Evolutionary conservation across 805 yeast genomes (phyloP).

Genomic region (Pichia phayaonensis): DNA sequence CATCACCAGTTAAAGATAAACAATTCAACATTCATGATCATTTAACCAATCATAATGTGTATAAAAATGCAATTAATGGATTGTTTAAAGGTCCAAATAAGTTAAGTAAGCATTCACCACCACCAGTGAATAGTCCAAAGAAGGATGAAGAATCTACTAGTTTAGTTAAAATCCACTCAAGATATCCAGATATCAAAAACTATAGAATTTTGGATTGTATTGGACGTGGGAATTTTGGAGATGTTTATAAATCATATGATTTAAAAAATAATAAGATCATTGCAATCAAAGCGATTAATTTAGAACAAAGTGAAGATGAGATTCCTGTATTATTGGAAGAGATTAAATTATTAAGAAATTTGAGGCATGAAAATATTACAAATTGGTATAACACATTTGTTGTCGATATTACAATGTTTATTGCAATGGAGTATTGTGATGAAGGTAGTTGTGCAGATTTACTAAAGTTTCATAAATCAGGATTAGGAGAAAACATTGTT

Average conservation of each 20-base stretch:
- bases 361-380: slow-evolving; percentile 63
- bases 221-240: slow-evolving; percentile 84
- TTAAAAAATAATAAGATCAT: slow-evolving; percentile 36
- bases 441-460: slow-evolving; percentile 88
- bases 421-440: slow-evolving; percentile 92
- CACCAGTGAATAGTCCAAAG: neutral
- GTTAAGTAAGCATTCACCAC: neutral
- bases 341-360: slow-evolving; percentile 61
- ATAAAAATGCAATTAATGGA: neutral
- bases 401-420: slow-evolving; percentile 67
- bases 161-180: neutral
- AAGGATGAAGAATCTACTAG: neutral
- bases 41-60: neutral
- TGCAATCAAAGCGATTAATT: slow-evolving; percentile 81
- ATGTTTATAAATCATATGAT: slow-evolving; percentile 58
- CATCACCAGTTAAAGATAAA: neutral
- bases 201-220: slow-evolving; percentile 44
- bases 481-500: slow-evolving; percentile 50
- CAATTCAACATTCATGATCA: neutral
- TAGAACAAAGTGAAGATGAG: slow-evolving; percentile 75
- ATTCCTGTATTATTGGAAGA: slow-evolving; percentile 67
- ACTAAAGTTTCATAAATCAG: slow-evolving; percentile 42
- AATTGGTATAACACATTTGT: slow-evolving; percentile 57
- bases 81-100: neutral
- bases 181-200: neutral